Conservation (phyloP, 345 rosid genomes). For the Populus simonii region DNA sequence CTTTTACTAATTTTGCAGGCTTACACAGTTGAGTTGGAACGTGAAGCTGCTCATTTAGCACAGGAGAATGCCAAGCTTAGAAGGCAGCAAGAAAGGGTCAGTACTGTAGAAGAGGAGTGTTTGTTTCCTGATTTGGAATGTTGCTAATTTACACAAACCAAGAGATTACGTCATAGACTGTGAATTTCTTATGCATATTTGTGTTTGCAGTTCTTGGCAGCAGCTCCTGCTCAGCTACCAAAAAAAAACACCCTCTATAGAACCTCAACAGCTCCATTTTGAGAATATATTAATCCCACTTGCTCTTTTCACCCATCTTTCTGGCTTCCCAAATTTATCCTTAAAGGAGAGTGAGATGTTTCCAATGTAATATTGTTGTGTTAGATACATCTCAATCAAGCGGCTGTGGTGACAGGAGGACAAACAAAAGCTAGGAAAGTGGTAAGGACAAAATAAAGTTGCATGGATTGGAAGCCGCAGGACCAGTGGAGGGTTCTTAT, state of each 20-base stretch:
- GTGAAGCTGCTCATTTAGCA: slow-evolving; percentile 30
- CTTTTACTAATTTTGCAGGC: slow-evolving; percentile 34
- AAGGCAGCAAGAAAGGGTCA: slow-evolving; percentile 42
- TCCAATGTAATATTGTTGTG: background rate
- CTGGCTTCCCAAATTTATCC: background rate
- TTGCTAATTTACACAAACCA: background rate
- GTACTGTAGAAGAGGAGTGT: background rate
- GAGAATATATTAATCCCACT: slow-evolving; percentile 4
- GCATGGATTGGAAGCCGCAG: background rate
- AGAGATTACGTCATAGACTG: background rate
- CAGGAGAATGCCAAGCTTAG: slow-evolving; percentile 53
- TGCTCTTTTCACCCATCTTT: background rate
- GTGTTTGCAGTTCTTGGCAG: slow-evolving; percentile 28
- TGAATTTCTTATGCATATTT: background rate
- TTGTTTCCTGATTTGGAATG: background rate
- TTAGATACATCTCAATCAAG: slow-evolving; percentile 8
- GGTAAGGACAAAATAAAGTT: too few relatives aligned
- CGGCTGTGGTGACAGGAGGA: background rate
- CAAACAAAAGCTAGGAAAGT: background rate
- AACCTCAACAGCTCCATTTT: slow-evolving; percentile 53
- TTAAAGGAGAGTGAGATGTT: background rate
- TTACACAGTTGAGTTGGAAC: slow-evolving; percentile 48
- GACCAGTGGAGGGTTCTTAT: background rate
- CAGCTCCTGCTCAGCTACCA: slow-evolving; percentile 32
- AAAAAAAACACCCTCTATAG: slow-evolving; percentile 39